Base-by-base conservation (phyloP, 2,329 filamentous ascomycete species). In the Coniochaeta sp. region DNA sequence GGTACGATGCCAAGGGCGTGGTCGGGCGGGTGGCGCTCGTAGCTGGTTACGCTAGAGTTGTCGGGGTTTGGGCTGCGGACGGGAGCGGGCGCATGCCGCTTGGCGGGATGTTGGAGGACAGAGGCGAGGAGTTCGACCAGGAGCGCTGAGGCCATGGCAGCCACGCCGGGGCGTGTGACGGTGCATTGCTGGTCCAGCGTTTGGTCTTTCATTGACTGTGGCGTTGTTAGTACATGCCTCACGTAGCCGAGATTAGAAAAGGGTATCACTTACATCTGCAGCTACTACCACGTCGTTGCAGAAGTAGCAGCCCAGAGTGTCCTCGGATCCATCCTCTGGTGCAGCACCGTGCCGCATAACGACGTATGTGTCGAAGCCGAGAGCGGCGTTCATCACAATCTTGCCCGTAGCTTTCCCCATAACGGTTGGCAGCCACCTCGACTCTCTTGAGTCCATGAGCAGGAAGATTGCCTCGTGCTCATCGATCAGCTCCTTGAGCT, bases 111-210 rank as follows among this genome's bases (percentile, higher is more conserved):
- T 64, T 99, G 94, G 9, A 96, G 74, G 31, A 96, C 72, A 53
- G 89, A 95, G 9, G 91, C 85, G 26, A 99, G 78, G 5, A 97
- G 77, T 67, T 99, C 94, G 48, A 97, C 92, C 6, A 96, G 78
- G 30, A 95, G 77, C 2, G 90, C 89, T 2, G 94, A 96, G 7
- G 94, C 94, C 52, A 96, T 94, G 9, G 91, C 86, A 13, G 94
- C 92, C 31, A 96, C 84, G 14, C 94, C 94, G 0, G 94, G 94
- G 9, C 94, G 83, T 2, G 94, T 99, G 18, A 99, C 94, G 0
- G 94, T 99, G 69, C 94, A 99, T 70, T 97, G 94, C 67, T 99
- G 94, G 65, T 99, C 94, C 10, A 99, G 83, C 0, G 94, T 97
- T 60, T 91, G 89, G 62, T 96, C 91, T 68, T 92, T 96, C 64